Evolutionary conservation across 192 early-diverging fungal genomes (phyloP).

Genomic region (Backusella liffmaniae): DNA sequence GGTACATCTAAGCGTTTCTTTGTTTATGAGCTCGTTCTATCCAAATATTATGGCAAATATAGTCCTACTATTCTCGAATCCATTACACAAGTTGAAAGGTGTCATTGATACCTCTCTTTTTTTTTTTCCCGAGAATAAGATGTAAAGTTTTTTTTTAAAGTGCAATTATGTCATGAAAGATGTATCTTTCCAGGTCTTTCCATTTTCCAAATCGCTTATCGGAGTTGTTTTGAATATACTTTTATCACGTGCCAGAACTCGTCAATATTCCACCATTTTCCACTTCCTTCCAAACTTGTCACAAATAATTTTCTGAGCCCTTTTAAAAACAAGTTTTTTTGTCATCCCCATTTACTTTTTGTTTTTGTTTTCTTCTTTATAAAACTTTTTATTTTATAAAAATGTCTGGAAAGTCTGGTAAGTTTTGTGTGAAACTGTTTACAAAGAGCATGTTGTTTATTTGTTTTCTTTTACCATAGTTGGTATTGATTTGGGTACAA

Average conservation of each 20-base stretch:
- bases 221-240: background rate
- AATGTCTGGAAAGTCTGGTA: constrained; percentile 37
- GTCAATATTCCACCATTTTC: constrained; percentile 15
- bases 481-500: constrained; percentile 46
- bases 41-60: no score
- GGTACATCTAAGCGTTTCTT: no score
- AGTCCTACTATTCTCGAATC: no score
- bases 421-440: background rate
- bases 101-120: no score
- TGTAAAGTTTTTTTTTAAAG: no score
- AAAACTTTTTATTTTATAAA: background rate
- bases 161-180: no score
- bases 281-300: constrained; percentile 24
- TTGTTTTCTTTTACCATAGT: constrained; percentile 17
- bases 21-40: no score
- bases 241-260: background rate
- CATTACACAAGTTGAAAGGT: no score
- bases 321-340: background rate
- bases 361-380: constrained; percentile 7
- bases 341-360: background rate
- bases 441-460: background rate
- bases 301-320: constrained; percentile 9
- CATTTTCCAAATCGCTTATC: background rate
- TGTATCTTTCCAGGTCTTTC: no score
- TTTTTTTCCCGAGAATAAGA: no score